phyloP scores from a whole-genome alignment of 805 yeast species.

The Maudiozyma barnettii region DNA sequence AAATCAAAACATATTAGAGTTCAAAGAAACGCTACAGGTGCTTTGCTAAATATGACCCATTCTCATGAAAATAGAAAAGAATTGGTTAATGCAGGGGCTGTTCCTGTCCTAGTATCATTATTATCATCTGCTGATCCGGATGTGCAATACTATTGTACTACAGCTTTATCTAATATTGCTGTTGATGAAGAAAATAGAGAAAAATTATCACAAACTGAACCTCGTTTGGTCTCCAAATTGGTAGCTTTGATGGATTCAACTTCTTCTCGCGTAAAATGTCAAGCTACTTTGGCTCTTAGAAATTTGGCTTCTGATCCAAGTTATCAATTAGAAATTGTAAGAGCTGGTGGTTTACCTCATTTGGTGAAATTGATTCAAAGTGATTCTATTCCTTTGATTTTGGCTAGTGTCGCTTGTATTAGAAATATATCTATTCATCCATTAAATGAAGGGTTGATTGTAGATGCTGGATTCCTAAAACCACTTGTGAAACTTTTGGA shows the following conservation, averaged over 20 bases:
- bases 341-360: conserved; percentile 92
- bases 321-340: conserved; percentile 90
- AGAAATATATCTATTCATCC: conserved; percentile 96
- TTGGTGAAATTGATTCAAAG: conserved; percentile 83
- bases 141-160: conserved; percentile 96
- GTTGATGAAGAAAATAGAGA: conserved; percentile 90
- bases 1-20: conserved; percentile 91
- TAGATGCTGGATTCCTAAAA: conserved; percentile 90
- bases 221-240: conserved; percentile 77
- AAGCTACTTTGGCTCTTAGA: conserved; percentile 92
- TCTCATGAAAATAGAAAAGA: conserved; percentile 94
- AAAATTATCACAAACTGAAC: conserved; percentile 83
- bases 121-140: conserved; percentile 85
- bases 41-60: conserved; percentile 95
- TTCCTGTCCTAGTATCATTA: conserved; percentile 86
- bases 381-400: conserved; percentile 79
- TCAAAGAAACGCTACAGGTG: conserved; percentile 98
- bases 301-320: conserved; percentile 93
- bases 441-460: conserved; percentile 86
- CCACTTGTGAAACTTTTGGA: conserved; percentile 82
- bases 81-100: conserved; percentile 95
- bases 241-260: conserved; percentile 89
- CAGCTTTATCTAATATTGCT: conserved; percentile 93
- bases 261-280: conserved; percentile 93
- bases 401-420: conserved; percentile 97